Percentiles rank a stretch among this genome's conserved stretches.
Evolutionary conservation across 495 filamentous ascomycete species (phyloP).

Genomic region (Trichoderma orchidacearum): DNA sequence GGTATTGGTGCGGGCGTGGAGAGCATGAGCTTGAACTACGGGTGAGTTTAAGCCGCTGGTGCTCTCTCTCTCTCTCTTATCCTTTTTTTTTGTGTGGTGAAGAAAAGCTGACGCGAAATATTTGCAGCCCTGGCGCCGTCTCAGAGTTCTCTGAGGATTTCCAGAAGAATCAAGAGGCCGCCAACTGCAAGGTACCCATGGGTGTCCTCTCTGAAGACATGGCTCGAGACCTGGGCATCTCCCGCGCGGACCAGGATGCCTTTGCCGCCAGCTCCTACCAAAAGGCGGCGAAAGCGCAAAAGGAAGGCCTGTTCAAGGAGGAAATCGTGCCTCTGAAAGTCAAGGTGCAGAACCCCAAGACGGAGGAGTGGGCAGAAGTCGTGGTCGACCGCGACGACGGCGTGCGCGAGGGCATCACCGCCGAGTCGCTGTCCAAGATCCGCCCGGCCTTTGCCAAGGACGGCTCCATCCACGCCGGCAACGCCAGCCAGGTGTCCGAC

Average conservation of each 20-base stretch:
- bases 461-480: conserved; percentile 89
- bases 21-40: conserved; percentile 89
- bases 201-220: conserved; percentile 87
- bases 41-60: conserved; percentile 31
- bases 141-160: conserved; percentile 91
- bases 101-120: conserved; percentile 7
- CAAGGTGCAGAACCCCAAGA: conserved; percentile 78
- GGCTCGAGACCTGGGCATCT: conserved; percentile 69
- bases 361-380: conserved; percentile 71
- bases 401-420: conserved; percentile 71
- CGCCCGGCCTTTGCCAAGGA: conserved; percentile 82
- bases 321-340: conserved; percentile 83
- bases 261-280: conserved; percentile 86
- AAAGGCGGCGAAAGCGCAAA: conserved; percentile 77
- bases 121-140: conserved; percentile 61
- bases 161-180: conserved; percentile 66
- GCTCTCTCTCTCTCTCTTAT: neutral
- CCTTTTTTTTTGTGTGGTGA: neutral
- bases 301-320: conserved; percentile 78
- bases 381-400: conserved; percentile 82
- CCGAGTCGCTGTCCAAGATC: conserved; percentile 79
- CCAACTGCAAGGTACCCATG: conserved; percentile 98
- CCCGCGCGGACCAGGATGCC: conserved; percentile 63
- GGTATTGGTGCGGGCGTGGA: conserved; percentile 96
- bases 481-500: conserved; percentile 89